phyloP scores from a whole-genome alignment of 2,329 filamentous ascomycete species.

The Metarhizium guizhouense region DNA sequence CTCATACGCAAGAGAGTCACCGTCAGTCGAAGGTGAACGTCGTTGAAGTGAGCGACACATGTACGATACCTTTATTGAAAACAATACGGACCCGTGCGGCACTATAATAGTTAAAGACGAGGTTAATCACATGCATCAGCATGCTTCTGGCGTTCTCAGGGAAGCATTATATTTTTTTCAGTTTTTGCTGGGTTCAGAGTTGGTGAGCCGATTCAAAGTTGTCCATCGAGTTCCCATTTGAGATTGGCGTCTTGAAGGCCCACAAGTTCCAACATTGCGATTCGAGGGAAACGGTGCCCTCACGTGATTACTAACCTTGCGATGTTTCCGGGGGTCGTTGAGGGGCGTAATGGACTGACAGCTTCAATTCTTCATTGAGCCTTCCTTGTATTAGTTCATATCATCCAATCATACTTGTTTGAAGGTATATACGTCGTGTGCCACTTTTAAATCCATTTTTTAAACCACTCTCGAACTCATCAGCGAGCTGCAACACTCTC shows the following conservation, averaged over 20 bases:
- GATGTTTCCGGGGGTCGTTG: conserved; percentile 11
- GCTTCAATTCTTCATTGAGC: conserved; percentile 15
- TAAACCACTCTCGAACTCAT: background rate
- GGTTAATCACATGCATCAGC: background rate
- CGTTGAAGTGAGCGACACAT: background rate
- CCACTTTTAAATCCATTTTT: background rate
- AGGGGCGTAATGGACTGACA: conserved; percentile 15
- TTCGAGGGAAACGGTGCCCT: conserved; percentile 1
- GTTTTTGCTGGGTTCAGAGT: background rate
- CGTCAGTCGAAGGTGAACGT: conserved; percentile 2
- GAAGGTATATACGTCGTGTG: background rate
- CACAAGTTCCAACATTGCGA: conserved; percentile 8
- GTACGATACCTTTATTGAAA: conserved; percentile 1
- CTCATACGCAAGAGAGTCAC: conserved; percentile 36
- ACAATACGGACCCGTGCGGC: background rate
- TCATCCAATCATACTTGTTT: conserved; percentile 8
- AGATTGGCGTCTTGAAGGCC: conserved; percentile 8
- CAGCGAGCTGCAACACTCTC: background rate
- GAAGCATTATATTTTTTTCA: background rate
- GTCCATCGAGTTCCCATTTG: conserved; percentile 1
- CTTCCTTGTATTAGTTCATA: conserved; percentile 12
- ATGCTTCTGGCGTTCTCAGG: background rate
- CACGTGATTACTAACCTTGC: conserved; percentile 14
- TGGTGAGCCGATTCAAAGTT: background rate
- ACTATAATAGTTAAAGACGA: background rate